Conservation (phyloP, 1,284 basidiomycete genomes). For the Inonotus hispidus region DNA sequence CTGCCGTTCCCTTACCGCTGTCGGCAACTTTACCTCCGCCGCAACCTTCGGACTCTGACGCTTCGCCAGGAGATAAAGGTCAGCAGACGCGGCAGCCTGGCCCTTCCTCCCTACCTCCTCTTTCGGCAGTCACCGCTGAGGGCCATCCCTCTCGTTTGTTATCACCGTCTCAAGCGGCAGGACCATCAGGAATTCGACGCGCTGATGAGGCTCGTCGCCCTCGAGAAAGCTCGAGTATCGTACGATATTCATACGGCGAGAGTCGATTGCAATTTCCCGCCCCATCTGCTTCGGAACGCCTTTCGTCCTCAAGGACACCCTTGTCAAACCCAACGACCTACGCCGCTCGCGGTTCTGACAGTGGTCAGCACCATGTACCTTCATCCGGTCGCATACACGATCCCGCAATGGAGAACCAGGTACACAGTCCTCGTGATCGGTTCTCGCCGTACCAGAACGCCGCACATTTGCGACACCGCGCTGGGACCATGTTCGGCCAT, state of each 20-base stretch:
- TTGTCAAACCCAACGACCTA: background rate
- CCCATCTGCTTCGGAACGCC: background rate
- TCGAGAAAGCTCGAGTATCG: conserved; percentile 1
- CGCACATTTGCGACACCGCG: background rate
- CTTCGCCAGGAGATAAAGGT: conserved; percentile 7
- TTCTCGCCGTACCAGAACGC: conserved; percentile 13
- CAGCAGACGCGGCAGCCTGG: conserved; percentile 16
- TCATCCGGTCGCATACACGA: conserved; percentile 8
- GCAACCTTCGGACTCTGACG: conserved; percentile 15
- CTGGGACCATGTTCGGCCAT: background rate
- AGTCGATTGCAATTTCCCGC: background rate
- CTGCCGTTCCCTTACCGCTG: conserved; percentile 22
- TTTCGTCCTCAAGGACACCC: conserved; percentile 6
- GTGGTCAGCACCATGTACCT: background rate
- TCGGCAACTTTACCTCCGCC: conserved; percentile 18
- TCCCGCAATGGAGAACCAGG: background rate
- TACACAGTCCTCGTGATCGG: background rate
- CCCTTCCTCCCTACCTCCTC: conserved; percentile 6
- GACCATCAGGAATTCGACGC: conserved; percentile 11
- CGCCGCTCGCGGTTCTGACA: background rate
- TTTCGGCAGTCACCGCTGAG: conserved; percentile 2
- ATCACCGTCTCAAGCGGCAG: conserved; percentile 8
- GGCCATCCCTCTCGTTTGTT: conserved; percentile 2
- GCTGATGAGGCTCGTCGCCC: background rate
- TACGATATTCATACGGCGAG: background rate